Percentiles rank a stretch among this genome's conserved stretches.
Conservation (phyloP, 345 rosid species). For the Ceriops zippeliana region DNA sequence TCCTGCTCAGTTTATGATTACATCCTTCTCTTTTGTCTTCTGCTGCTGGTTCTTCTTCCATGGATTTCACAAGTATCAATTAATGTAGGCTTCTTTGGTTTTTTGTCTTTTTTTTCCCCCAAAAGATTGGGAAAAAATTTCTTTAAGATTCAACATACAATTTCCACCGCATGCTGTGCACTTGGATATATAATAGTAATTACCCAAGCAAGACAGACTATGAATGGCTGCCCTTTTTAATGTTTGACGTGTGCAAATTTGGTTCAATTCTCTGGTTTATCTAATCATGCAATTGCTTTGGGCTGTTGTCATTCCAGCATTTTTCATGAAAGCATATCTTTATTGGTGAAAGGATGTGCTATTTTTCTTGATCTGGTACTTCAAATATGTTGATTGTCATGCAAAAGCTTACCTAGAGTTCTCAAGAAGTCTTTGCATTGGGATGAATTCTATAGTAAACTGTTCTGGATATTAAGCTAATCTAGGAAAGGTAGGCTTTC, state of each 20-base stretch:
- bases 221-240: not conserved
- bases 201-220: not conserved
- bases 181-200: not conserved
- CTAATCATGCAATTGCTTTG: not conserved
- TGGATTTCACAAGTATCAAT: too few species aligned
- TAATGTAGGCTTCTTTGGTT: too few species aligned
- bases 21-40: not conserved
- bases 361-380: not conserved
- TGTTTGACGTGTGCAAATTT: not conserved
- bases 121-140: not conserved
- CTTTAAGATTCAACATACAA: not conserved
- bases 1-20: not conserved
- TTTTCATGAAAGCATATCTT: not conserved
- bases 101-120: too few species aligned
- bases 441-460: too few species aligned
- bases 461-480: too few species aligned
- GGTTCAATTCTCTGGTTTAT: not conserved
- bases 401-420: too few species aligned
- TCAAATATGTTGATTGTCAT: not conserved
- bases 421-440: too few species aligned
- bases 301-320: not conserved
- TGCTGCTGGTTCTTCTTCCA: not conserved
- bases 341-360: constrained; percentile 1
- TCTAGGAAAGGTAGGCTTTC: too few species aligned
- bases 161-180: too few species aligned